A percentile compares a stretch with the other conserved stretches of the same genome.
phyloP scores from a whole-genome alignment of 2,329 filamentous ascomycete genomes.

The Sarocladiaceae sp. region DNA sequence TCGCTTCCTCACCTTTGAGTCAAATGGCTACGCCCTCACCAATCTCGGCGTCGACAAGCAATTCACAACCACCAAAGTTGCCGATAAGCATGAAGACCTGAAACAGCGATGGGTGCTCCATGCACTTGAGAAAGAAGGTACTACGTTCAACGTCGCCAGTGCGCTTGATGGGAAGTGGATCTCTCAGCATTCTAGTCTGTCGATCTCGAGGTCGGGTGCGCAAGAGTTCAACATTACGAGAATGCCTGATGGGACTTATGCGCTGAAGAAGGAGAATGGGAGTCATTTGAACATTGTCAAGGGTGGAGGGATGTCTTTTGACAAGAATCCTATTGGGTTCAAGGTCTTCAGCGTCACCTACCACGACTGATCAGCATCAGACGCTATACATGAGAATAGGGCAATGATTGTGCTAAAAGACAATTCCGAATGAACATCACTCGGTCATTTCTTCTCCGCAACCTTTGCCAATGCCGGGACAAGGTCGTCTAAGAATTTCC shows the following conservation, averaged over 20 bases:
- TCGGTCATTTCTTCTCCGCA: too few relatives aligned
- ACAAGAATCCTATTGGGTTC: neutral
- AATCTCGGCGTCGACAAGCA: neutral
- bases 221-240: neutral
- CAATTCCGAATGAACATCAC: too few relatives aligned
- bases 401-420: conserved; percentile 25
- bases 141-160: neutral
- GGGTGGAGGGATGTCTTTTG: neutral
- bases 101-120: neutral
- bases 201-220: neutral
- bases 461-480: too few relatives aligned
- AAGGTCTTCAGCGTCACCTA: neutral
- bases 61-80: neutral
- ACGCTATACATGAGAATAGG: too few relatives aligned
- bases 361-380: conserved; percentile 17
- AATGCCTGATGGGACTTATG: neutral
- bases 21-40: neutral
- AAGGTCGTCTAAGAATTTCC: conserved; percentile 19
- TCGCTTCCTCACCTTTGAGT: neutral
- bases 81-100: neutral
- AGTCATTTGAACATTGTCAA: neutral
- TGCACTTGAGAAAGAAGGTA: neutral
- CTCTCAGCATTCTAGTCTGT: neutral
- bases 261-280: neutral
- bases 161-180: neutral